phyloP scores from a whole-genome alignment of 306 rosid genomes.

The Ziziphus jujuba region DNA sequence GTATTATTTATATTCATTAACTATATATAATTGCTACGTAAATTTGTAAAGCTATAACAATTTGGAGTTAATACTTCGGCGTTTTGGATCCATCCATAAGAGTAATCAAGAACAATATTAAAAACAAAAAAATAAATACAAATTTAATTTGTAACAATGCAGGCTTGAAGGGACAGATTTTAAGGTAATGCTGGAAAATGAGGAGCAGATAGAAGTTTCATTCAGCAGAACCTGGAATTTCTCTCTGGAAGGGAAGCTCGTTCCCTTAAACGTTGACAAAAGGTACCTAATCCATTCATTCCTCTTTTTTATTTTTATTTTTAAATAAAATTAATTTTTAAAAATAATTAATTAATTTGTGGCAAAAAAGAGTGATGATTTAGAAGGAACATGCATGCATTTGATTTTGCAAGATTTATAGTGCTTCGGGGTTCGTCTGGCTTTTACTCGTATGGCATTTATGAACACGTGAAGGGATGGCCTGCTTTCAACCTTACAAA shows the following conservation, averaged over 20 bases:
- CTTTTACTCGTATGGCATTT: constrained; percentile 33
- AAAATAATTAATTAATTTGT: not conserved
- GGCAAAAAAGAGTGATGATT: not conserved
- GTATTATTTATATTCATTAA: not conserved
- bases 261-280: constrained; percentile 34
- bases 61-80: not conserved
- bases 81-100: not conserved
- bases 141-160: not conserved
- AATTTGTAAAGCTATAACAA: not conserved
- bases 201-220: constrained; percentile 36
- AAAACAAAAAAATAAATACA: not conserved
- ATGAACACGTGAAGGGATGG: constrained; percentile 34
- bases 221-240: constrained; percentile 38
- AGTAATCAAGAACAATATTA: not conserved
- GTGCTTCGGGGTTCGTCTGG: constrained; percentile 31
- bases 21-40: not conserved
- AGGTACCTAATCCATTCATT: constrained; percentile 3
- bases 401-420: constrained; percentile 18
- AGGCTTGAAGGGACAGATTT: constrained; percentile 36
- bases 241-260: constrained; percentile 22
- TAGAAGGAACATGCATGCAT: not conserved
- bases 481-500: constrained; percentile 36
- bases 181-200: constrained; percentile 26
- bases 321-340: too few species aligned
- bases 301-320: not conserved